These are phyloP conservation scores for Orbilia oligospora DNA, from an alignment of 2,329 filamentous ascomycete species.

Conservation along the genomic window DNA sequence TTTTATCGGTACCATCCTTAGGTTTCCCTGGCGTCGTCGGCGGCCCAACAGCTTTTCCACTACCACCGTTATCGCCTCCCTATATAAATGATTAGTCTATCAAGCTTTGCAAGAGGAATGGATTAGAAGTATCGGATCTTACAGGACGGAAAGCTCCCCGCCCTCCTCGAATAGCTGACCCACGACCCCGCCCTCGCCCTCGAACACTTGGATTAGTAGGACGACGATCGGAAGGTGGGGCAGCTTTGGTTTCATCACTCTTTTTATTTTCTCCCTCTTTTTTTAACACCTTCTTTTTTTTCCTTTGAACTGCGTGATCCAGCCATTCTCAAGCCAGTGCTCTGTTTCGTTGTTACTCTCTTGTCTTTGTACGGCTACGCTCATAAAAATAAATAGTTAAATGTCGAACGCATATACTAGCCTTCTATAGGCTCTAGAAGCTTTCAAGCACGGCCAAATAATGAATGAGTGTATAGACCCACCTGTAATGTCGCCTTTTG, in stretches of 20 bases:
- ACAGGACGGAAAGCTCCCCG: background rate
- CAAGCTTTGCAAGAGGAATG: too few relatives aligned
- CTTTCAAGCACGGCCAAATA: too few relatives aligned
- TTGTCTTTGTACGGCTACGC: background rate
- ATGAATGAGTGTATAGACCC: too few relatives aligned
- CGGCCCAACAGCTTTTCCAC: background rate
- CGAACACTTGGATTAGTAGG: background rate
- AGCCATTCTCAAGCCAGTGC: slow-evolving; percentile 5
- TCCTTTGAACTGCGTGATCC: background rate
- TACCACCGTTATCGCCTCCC: background rate
- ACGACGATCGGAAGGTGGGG: background rate
- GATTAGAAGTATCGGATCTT: background rate
- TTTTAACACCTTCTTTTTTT: background rate
- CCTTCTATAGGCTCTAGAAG: background rate
- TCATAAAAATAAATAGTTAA: background rate
- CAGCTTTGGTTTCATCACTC: too few relatives aligned
- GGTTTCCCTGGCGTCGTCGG: background rate
- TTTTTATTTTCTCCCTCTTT: background rate
- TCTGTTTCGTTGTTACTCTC: background rate
- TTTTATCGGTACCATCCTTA: background rate
- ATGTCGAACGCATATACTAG: background rate
- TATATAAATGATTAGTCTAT: background rate
- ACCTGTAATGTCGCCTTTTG: background rate
- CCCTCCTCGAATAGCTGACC: background rate
- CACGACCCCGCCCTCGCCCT: too few relatives aligned